Conservation (phyloP, 2,329 filamentous ascomycete species). For the Venturiaceae sp. region DNA sequence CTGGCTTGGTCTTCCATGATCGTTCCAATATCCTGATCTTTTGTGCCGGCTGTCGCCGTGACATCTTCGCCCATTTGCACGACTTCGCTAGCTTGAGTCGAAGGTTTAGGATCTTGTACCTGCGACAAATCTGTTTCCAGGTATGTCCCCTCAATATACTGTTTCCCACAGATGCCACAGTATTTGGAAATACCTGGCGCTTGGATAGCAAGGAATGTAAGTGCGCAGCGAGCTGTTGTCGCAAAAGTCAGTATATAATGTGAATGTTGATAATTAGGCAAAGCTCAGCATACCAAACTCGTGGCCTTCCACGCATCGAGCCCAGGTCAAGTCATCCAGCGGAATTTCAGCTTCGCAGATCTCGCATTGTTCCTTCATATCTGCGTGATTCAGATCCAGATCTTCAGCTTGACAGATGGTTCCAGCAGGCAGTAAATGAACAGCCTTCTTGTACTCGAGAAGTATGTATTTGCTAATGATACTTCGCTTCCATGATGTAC, state of each 20-base stretch:
- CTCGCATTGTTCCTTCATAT: slow-evolving; percentile 37
- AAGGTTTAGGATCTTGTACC: neutral
- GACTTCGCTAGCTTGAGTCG: neutral
- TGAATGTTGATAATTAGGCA: neutral
- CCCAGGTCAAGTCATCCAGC: slow-evolving; percentile 36
- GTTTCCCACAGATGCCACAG: slow-evolving; percentile 42
- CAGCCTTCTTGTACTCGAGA: neutral
- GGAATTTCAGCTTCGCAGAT: slow-evolving; percentile 39
- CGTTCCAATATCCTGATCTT: neutral
- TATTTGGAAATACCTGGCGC: slow-evolving; percentile 42
- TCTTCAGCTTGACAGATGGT: slow-evolving; percentile 1
- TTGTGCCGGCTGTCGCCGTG: neutral
- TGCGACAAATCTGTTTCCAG: neutral
- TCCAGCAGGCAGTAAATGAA: neutral
- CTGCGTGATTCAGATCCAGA: neutral
- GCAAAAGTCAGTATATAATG: slow-evolving; percentile 9
- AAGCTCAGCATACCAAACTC: slow-evolving; percentile 31
- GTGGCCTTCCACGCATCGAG: slow-evolving; percentile 42
- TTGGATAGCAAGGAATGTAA: slow-evolving; percentile 47
- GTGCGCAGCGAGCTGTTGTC: slow-evolving; percentile 36
- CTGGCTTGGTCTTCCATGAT: neutral
- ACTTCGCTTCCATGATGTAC: neutral
- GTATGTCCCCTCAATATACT: slow-evolving; percentile 26
- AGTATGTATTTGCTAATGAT: slow-evolving; percentile 2
- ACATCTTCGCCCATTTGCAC: neutral